Conservation (phyloP, 139 green algal species). For the Asterochloris erici region DNA sequence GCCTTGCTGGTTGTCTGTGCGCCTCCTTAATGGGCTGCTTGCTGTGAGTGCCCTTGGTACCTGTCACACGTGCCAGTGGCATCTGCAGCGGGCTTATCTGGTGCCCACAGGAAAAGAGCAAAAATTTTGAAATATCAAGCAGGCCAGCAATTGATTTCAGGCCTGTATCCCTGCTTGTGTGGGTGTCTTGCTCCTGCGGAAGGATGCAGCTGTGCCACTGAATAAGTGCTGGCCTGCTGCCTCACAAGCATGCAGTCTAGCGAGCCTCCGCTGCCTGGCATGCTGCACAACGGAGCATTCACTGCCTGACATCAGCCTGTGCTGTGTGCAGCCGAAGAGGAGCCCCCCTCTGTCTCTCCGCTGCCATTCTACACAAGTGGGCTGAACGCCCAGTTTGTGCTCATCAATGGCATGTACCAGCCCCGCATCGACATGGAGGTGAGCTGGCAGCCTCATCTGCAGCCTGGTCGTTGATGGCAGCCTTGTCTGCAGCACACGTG, state of each 20-base stretch:
- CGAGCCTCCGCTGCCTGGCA: too few relatives aligned
- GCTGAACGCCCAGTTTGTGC: background rate
- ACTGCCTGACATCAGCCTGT: background rate
- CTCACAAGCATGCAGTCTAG: too few relatives aligned
- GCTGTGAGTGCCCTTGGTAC: background rate
- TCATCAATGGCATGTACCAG: conserved; percentile 24
- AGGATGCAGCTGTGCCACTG: too few relatives aligned
- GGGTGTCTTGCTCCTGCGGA: too few relatives aligned
- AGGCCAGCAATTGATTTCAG: too few relatives aligned
- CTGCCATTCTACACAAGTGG: conserved; percentile 24
- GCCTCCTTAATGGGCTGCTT: background rate
- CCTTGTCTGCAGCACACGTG: too few relatives aligned
- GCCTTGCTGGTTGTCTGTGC: too few relatives aligned
- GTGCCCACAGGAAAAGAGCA: background rate
- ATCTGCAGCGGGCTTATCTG: background rate
- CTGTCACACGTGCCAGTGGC: too few relatives aligned
- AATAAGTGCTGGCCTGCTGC: too few relatives aligned
- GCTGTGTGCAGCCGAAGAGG: background rate
- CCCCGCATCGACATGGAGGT: conserved; percentile 21
- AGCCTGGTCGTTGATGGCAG: too few relatives aligned
- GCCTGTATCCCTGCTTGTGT: too few relatives aligned
- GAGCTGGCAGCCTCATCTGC: background rate
- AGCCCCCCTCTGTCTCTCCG: background rate
- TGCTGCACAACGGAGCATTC: too few relatives aligned
- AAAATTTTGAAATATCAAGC: background rate